A percentile compares a stretch with the other conserved stretches of the same genome.
Evolutionary conservation across 2,329 filamentous ascomycete genomes (phyloP).

Genomic region (Spiromastix sp.): DNA sequence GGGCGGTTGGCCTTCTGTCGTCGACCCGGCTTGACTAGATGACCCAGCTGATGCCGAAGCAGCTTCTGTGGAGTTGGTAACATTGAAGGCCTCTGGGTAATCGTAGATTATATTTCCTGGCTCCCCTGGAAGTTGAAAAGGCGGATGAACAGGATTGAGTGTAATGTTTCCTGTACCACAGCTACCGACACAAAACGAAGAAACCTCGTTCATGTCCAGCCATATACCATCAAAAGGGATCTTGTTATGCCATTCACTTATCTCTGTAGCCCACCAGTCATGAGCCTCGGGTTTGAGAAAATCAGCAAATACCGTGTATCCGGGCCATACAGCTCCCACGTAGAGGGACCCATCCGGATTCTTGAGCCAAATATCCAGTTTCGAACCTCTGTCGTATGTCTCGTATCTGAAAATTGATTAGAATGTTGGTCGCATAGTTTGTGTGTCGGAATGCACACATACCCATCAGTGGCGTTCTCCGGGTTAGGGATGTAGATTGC

Average conservation of each 20-base stretch:
- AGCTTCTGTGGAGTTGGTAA: slow-evolving; percentile 59
- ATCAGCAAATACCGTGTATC: slow-evolving; percentile 52
- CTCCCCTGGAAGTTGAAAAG: slow-evolving; percentile 56
- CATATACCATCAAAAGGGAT: slow-evolving; percentile 45
- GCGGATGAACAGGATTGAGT: slow-evolving; percentile 58
- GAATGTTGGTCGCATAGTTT: slow-evolving; percentile 7
- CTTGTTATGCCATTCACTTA: slow-evolving; percentile 42
- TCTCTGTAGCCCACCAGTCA: slow-evolving; percentile 49
- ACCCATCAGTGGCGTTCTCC: slow-evolving; percentile 55
- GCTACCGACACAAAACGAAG: slow-evolving; percentile 59
- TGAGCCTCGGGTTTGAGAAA: slow-evolving; percentile 50
- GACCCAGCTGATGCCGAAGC: slow-evolving; percentile 47
- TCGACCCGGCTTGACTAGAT: slow-evolving; percentile 39
- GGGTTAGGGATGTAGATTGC: slow-evolving; percentile 66
- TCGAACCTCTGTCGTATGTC: slow-evolving; percentile 41
- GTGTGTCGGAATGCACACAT: slow-evolving; percentile 26
- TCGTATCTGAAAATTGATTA: slow-evolving; percentile 39
- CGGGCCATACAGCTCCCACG: slow-evolving; percentile 47
- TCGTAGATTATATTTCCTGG: slow-evolving; percentile 47
- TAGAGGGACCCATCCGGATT: slow-evolving; percentile 46
- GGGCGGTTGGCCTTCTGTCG: slow-evolving; percentile 21
- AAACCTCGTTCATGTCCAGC: slow-evolving; percentile 54
- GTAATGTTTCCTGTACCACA: slow-evolving; percentile 57
- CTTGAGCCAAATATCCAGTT: slow-evolving; percentile 39
- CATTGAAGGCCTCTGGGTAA: slow-evolving; percentile 60